These are phyloP conservation scores for Peterozyma xylosa DNA, from an alignment of 805 yeast species.

Conservation along the genomic window DNA sequence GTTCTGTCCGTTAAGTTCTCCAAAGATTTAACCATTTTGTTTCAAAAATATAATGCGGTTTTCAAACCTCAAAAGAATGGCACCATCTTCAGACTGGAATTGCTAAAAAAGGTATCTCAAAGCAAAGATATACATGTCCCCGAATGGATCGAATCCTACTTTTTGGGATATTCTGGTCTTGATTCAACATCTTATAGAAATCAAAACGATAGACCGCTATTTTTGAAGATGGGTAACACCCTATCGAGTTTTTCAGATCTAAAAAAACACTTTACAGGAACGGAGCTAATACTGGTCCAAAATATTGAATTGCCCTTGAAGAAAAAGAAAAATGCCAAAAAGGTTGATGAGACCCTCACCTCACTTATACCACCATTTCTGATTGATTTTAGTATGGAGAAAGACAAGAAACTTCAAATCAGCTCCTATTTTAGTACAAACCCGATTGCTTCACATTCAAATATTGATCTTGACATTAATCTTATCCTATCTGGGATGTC, in stretches of 20 bases:
- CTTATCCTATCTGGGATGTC: conserved; percentile 18
- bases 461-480: conserved; percentile 12
- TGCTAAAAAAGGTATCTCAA: not conserved
- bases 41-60: not conserved
- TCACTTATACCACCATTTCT: not conserved
- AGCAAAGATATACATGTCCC: conserved; percentile 15
- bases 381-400: not conserved
- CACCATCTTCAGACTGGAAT: not conserved
- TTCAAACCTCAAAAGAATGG: conserved; percentile 2
- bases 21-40: not conserved
- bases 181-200: conserved; percentile 7
- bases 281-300: not conserved
- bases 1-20: conserved; percentile 1
- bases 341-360: not conserved
- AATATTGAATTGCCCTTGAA: not conserved
- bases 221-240: conserved; percentile 15
- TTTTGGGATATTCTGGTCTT: conserved; percentile 26
- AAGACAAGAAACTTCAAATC: not conserved
- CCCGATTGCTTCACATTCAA: conserved; percentile 1
- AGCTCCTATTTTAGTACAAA: not conserved
- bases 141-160: conserved; percentile 24
- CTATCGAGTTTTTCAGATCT: conserved; percentile 8
- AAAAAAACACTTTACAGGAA: not conserved
- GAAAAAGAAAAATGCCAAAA: conserved; percentile 7
- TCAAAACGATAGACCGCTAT: conserved; percentile 6